Conservation (phyloP, 2,329 filamentous ascomycete genomes). For the Colletotrichum siamense region DNA sequence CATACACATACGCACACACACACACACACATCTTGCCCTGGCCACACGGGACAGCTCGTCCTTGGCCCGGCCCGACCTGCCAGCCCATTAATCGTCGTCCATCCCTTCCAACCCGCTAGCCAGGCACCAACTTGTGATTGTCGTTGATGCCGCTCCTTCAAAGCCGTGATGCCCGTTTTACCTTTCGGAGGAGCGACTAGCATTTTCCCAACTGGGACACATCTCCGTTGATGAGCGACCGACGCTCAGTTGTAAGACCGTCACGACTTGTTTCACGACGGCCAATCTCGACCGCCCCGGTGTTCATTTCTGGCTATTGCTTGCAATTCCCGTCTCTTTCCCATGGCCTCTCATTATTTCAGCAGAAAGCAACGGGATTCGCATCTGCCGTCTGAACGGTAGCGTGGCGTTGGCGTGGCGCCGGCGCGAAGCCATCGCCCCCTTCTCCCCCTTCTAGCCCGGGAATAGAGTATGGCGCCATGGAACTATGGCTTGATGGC, state of each 20-base stretch:
- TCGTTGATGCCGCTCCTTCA: not conserved
- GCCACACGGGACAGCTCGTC: not conserved
- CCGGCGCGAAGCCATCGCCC: not conserved
- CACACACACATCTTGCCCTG: not conserved
- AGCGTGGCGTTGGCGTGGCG: not conserved
- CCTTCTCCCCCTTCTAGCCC: not conserved
- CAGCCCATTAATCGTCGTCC: not conserved
- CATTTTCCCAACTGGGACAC: conserved; percentile 9
- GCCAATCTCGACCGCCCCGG: not conserved
- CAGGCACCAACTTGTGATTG: not conserved
- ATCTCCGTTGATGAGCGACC: conserved; percentile 12
- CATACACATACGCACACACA: not conserved
- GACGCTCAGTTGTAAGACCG: not conserved
- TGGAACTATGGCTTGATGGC: not conserved
- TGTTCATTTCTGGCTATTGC: not conserved
- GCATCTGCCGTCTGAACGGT: not conserved
- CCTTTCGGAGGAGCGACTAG: conserved; percentile 12
- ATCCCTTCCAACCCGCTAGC: not conserved
- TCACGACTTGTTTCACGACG: conserved; percentile 8
- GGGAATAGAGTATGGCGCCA: not conserved
- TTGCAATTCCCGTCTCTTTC: not conserved
- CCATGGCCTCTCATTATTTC: not conserved
- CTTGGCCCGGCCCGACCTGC: not conserved
- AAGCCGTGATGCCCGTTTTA: conserved; percentile 1
- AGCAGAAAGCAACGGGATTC: not conserved